Percentiles rank a stretch among this genome's conserved stretches.
These are phyloP conservation scores for Anthracocystis panici-leucophaei DNA, from an alignment of 1,284 basidiomycete genomes.

Conservation along the genomic window DNA sequence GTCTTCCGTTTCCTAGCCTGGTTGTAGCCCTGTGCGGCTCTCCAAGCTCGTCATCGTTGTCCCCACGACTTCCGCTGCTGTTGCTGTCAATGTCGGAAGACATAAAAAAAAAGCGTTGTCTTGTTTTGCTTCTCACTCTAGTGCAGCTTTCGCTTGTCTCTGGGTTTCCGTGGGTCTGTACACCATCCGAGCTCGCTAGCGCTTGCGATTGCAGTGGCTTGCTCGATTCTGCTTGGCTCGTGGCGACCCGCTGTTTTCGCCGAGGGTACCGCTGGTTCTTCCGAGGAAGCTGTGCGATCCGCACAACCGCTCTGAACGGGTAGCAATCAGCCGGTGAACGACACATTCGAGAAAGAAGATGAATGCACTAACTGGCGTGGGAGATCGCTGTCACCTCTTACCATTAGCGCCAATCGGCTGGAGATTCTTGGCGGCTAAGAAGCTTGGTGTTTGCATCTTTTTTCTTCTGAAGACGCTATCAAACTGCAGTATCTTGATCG, in stretches of 20 bases:
- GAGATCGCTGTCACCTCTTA: too few relatives aligned
- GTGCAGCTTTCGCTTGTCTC: neutral
- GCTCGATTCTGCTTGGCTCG: neutral
- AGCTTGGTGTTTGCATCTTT: neutral
- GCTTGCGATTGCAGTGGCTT: too few relatives aligned
- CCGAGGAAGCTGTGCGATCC: too few relatives aligned
- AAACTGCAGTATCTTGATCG: too few relatives aligned
- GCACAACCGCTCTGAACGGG: too few relatives aligned
- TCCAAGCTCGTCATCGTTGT: neutral
- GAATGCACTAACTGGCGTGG: too few relatives aligned
- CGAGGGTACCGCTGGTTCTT: neutral
- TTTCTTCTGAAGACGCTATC: neutral
- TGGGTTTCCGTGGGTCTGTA: neutral
- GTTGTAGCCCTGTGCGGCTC: neutral
- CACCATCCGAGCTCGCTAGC: neutral
- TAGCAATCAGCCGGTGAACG: too few relatives aligned
- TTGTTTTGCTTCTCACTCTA: neutral
- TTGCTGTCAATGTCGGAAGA: neutral
- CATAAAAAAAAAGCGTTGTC: neutral
- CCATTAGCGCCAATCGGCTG: too few relatives aligned
- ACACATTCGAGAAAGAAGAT: too few relatives aligned
- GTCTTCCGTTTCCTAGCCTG: conserved; percentile 9
- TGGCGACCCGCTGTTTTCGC: conserved; percentile 5
- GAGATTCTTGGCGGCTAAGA: too few relatives aligned
- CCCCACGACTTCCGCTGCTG: neutral